Conservation (phyloP, 2,329 filamentous ascomycete genomes). For the Colletotrichum tropicale region DNA sequence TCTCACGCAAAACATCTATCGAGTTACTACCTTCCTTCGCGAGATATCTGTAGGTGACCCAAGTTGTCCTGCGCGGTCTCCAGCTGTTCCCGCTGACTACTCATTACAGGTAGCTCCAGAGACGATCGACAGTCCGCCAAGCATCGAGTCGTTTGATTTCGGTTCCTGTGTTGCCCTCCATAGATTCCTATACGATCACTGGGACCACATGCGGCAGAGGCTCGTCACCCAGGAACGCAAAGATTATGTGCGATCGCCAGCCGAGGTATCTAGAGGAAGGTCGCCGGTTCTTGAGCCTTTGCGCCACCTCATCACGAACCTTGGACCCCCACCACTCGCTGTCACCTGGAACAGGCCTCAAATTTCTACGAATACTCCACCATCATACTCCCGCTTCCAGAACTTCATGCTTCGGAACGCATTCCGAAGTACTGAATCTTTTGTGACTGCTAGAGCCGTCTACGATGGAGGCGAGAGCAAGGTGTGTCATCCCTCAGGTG, state of each 20-base stretch:
- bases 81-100: not conserved
- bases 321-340: conserved; percentile 70
- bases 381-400: conserved; percentile 71
- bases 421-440: conserved; percentile 67
- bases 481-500: conserved; percentile 36
- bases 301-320: conserved; percentile 66
- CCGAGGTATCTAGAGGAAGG: conserved; percentile 54
- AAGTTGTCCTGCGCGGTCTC: conserved; percentile 13
- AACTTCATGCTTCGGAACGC: conserved; percentile 76
- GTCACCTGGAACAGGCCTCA: conserved; percentile 73
- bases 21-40: conserved; percentile 68
- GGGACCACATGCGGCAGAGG: conserved; percentile 71
- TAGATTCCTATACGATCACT: conserved; percentile 73
- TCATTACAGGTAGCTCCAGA: conserved; percentile 49
- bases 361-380: conserved; percentile 67
- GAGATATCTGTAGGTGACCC: conserved; percentile 65
- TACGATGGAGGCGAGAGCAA: conserved; percentile 76
- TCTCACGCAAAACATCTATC: conserved; percentile 70
- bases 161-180: conserved; percentile 74
- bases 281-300: conserved; percentile 65
- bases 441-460: conserved; percentile 67
- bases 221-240: conserved; percentile 64
- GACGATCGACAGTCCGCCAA: conserved; percentile 41
- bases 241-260: conserved; percentile 59
- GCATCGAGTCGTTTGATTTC: conserved; percentile 66